Base-by-base conservation (phyloP, 225 moss, liverwort and hornwort species). In the Bryoerythrophyllum caledonicum region DNA sequence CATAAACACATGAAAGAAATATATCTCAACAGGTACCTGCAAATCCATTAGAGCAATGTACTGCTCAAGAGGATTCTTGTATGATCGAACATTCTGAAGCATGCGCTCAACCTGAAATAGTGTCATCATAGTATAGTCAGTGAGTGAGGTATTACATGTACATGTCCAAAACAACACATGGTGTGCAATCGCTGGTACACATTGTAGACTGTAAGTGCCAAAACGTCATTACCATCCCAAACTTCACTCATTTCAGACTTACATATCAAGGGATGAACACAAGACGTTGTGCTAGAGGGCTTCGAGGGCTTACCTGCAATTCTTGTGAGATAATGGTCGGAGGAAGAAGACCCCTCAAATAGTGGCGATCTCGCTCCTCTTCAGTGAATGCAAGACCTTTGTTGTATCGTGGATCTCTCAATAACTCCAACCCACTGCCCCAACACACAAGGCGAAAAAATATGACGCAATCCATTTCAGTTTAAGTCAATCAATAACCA, bases 331-430 rank as follows among this genome's bases (percentile, higher is more conserved):
- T 72, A 58, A 89, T 60, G 27, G 86, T 85, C 34, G 96, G 91
- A 54, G 96, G 96, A 40, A 96, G 89, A 65, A 96, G 94, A 48
- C 94, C 96, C 66, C 88, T 82, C 37, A 96, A 78, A 70, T 90
- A 91, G 78, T 96, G 94, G 10, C 81, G 83, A 84, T 92, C 89
- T 68, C 92, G 87, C 68, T 96, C 96, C 35, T 77, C 85, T 6
- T 90, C 85, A 32, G 86, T 78, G 72, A 96, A 94, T 40, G 91
- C 94, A 78, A 90, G 76, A 21, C 96, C 96, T 67, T 96, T 96
- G 73, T 96, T 96, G 57, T 85, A 96, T 51, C 85, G 86, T 56
- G 96, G 96, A 83, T 94, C 92, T 75, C 94, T 82, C 78, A 96
- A 69, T 72, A 94, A 85, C 76, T 94, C 94, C 28, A 48, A 73